Base-by-base conservation (phyloP, 2,329 filamentous ascomycete species). In the Aphanocladium album region DNA sequence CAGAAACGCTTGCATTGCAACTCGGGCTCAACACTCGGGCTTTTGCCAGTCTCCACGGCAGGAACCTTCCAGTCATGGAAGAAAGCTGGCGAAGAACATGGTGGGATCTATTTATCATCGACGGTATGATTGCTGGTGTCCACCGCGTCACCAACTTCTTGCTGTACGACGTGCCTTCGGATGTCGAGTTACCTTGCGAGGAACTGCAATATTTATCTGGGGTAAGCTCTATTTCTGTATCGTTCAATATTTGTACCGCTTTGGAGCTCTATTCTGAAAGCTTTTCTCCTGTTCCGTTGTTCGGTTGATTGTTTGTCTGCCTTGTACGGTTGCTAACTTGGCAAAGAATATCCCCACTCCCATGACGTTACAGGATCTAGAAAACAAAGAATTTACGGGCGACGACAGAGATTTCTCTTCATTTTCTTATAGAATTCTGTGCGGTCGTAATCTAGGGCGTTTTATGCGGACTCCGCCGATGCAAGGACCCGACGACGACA, bases 81-180 rank as follows among this genome's bases (percentile, higher is more conserved):
- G 93, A 97, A 73, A 90, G 88, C 71, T 89, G 91, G 84, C 84
- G 91, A 19, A 82, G 93, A 62, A 97, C 92, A 1, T 97, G 92
- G 92, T 97, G 93, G 93, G 91, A 86, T 63, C 70, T 86, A 4
- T 93, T 88, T 69, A 83, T 90, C n/a, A 83, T 91, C 16, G 91
- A 96, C 70, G 90, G 89, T 59, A 89, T 96, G 82, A 82, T 96
- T 65, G 90, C 91, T 5, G 90, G 90, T 3, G 86, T 96, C 65
- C 90, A 89, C 66, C 83, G 87, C 14, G 83, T 85, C 63, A 88
- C 89, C 46, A 88, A 84, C 60, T 90, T 90, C 71, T 73, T 82
- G n/a, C 79, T 90, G 25, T 89, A 85, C 65, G 85, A 88, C 58
- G 80, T 92, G 8, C 74, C 79, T 6, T 81, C 84, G 16, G 86